Base-by-base conservation (phyloP, 1,139 yeast species). In the Nakaseomyces delphensis region DNA sequence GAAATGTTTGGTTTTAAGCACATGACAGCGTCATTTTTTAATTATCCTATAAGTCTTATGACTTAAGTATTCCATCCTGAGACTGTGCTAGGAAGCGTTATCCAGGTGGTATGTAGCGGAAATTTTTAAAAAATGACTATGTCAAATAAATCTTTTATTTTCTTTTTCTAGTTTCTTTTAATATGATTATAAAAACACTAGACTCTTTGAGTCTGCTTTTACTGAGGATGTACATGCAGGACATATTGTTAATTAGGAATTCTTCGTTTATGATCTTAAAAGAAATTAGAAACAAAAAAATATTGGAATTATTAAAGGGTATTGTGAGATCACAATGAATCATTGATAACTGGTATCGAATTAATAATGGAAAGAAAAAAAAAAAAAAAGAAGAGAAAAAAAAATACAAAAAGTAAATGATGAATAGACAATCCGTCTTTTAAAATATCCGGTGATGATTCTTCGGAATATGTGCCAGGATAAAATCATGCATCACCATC, bases 161-260 rank as follows among this genome's bases (percentile, higher is more conserved):
- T 16, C 7, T 18, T 31, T 31, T 31, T 16, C 18, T 31, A 3
- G 16, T 28, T 28, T 14, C 18, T 21, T 13, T 33, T 21, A n/a
- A 33, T 38, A 48, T 54, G 59, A 54, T 54, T 54, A 54, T 54
- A 49, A 50, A 50, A 50, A 31, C 45, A 43, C 50, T 48, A 10
- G 13, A 21, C 27, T 20, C 37, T 33, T 33, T 33, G 37, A 11
- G 37, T 33, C 37, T 33, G 37, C 37, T 50, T 54, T 51, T 47
- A 48, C 64, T 59, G 64, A 60, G 64, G 64, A 59, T 51, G 63
- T 57, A 60, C 49, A 60, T 60, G 64, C 64, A 60, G 64, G 64
- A 60, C 57, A 51, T 45, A 59, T 58, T 59, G 64, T 60, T 55
- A 59, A 42, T 54, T 55, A 60, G 64, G 64, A 60, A 60, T 60